phyloP scores from a whole-genome alignment of 352 stramenopile species.

The Aphanomyces cochlioides region DNA sequence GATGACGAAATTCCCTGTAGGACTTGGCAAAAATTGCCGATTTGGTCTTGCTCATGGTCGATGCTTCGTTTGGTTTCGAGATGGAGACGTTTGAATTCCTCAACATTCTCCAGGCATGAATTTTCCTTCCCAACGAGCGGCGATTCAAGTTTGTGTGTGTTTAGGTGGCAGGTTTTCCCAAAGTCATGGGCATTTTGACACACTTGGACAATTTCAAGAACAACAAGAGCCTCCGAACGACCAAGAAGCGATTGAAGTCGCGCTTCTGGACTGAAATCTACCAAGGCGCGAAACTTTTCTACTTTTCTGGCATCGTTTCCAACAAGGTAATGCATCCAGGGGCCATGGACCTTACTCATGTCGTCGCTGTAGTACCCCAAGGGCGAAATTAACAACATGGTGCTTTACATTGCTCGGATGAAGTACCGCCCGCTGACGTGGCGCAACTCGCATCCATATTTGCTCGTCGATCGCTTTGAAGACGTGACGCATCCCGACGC shows the following conservation, averaged over 20 bases:
- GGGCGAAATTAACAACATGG: slow-evolving; percentile 98
- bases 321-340: slow-evolving; percentile 72
- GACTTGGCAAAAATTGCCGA: slow-evolving; percentile 99
- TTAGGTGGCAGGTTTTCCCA: slow-evolving; percentile 73
- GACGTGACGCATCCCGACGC: slow-evolving; percentile 96
- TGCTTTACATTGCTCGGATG: slow-evolving; percentile 95
- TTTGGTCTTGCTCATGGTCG: slow-evolving; percentile 97
- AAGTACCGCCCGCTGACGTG: slow-evolving; percentile 98
- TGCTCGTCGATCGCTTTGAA: slow-evolving; percentile 97
- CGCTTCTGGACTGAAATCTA: slow-evolving; percentile 99
- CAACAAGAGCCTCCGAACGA: slow-evolving; percentile 96
- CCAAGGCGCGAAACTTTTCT: slow-evolving; percentile 94
- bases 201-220: slow-evolving; percentile 98
- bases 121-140: slow-evolving; percentile 38
- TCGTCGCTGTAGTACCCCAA: slow-evolving; percentile 90
- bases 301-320: slow-evolving; percentile 96
- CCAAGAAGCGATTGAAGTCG: slow-evolving; percentile 98
- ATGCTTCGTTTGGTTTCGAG: slow-evolving; percentile 99
- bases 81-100: slow-evolving; percentile 99
- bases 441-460: slow-evolving; percentile 99
- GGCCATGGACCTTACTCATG: background rate
- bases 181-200: slow-evolving; percentile 98
- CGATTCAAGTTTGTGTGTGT: slow-evolving; percentile 30
- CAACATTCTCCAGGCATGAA: slow-evolving; percentile 94
- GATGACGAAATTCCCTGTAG: slow-evolving; percentile 48